Evolutionary conservation across 1,284 basidiomycete species (phyloP), one percentile per base, ranked within the genome.

Genomic region (Tilletia walkeri): DNA sequence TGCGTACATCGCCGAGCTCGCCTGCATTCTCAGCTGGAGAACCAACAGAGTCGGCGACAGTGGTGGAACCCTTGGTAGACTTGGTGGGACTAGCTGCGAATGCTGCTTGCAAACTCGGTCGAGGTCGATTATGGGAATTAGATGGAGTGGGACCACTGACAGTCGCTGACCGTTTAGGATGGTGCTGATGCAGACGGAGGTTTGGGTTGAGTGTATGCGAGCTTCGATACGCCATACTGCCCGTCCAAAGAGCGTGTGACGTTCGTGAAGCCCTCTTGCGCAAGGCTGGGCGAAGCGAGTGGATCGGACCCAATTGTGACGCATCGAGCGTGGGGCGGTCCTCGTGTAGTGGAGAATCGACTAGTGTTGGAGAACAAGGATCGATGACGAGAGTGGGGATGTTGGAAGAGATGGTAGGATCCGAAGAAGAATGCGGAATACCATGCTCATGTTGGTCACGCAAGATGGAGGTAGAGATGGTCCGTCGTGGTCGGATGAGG

Each of bases 231-330:
- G 50, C 50, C 10, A 53, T 53, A 24, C 50, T 38, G 36, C 34
- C 59, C 9, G 59, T 63, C 59, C 59, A 63, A 38, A 63, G 59
- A 20, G 59, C 59, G 38, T 63, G 59, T 36, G 59, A 63, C 5
- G 59, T 39, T 10, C 59, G 30, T 14, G 59, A 63, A 16, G 59
- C 59, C 16, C 59, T 24, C 39, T 63, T 63, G 59, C 59, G 59
- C 18, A 63, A 24, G 50, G 20, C 20, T 7, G 50, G 50, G 20
- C 50, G 50, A 18, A n/a, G 50, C 16, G 41, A 45, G 14, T 45
- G 41, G 9, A 45, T 7, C 9, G 41, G 6, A 14, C 41, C 41
- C 9, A 45, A 14, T 9, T 14, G 41, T 7, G 41, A 7, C 9
- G 41, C 41, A 45, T 45, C 9, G 41, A 9, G 41, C 14, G 41